A percentile compares a stretch with the other conserved stretches of the same genome.
Conservation (phyloP, 2,329 filamentous ascomycete genomes). For the Trichophyton verrucosum region DNA sequence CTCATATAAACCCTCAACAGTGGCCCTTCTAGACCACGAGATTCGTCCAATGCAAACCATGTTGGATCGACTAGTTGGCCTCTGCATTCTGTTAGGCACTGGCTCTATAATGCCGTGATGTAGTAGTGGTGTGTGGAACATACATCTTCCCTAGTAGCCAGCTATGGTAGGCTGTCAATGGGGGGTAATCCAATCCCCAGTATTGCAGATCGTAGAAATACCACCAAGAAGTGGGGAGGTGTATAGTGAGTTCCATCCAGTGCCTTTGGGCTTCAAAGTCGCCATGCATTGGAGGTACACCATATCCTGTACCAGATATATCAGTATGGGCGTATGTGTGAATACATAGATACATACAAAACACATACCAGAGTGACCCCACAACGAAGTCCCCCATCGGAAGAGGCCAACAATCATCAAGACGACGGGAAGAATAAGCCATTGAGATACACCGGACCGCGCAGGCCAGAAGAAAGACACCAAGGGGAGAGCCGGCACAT, state of each 20-base stretch:
- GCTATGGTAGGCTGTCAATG: conserved; percentile 94
- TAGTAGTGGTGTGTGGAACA: conserved; percentile 16
- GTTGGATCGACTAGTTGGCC: conserved; percentile 63
- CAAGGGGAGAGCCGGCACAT: conserved; percentile 68
- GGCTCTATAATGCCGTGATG: too few species aligned
- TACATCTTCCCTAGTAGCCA: conserved; percentile 81
- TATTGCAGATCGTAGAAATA: conserved; percentile 94
- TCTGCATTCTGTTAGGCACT: conserved; percentile 25
- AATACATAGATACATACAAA: not conserved
- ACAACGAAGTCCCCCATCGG: conserved; percentile 80
- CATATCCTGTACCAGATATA: conserved; percentile 45
- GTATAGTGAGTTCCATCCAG: conserved; percentile 94
- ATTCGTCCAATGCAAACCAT: conserved; percentile 80
- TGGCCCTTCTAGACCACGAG: conserved; percentile 67
- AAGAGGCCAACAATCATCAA: conserved; percentile 87
- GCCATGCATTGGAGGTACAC: conserved; percentile 78
- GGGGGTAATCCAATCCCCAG: conserved; percentile 97
- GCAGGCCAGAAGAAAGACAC: conserved; percentile 92
- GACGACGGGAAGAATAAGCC: conserved; percentile 77
- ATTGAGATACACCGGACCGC: conserved; percentile 70
- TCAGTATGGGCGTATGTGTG: not conserved
- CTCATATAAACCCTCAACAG: conserved; percentile 91
- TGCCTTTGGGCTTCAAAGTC: conserved; percentile 97
- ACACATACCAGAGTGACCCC: conserved; percentile 80
- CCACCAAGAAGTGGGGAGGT: conserved; percentile 86